Evolutionary conservation across 1,284 basidiomycete genomes (phyloP).

Genomic region (Cryptococcus hybrid): DNA sequence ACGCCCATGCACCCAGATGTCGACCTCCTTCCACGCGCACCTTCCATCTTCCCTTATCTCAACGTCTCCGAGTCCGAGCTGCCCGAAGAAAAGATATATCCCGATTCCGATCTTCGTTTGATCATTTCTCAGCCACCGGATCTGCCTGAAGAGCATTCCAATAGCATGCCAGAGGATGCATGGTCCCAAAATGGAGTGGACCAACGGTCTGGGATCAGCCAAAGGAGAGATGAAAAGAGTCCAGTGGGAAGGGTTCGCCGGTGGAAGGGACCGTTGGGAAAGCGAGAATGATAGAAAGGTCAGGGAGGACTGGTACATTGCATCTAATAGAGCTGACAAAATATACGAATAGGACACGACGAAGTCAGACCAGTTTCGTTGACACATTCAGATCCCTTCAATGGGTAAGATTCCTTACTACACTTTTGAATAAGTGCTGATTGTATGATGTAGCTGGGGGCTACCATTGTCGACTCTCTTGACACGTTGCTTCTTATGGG

Average conservation of each 20-base stretch:
- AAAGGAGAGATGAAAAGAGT: slow-evolving; percentile 18
- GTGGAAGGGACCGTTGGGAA: slow-evolving; percentile 24
- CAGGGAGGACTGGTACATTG: slow-evolving; percentile 14
- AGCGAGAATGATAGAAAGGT: slow-evolving; percentile 21
- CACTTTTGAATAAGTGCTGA: slow-evolving; percentile 1
- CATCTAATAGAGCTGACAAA: background rate
- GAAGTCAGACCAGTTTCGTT: slow-evolving; percentile 44
- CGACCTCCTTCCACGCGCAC: slow-evolving; percentile 20
- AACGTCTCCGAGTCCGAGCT: slow-evolving; percentile 15
- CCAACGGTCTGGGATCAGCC: slow-evolving; percentile 31
- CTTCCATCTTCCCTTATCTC: slow-evolving; percentile 36
- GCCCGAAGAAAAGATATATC: slow-evolving; percentile 22
- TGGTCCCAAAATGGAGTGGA: slow-evolving; percentile 33
- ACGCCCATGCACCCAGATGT: slow-evolving; percentile 36
- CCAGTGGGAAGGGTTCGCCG: slow-evolving; percentile 32
- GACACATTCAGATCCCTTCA: slow-evolving; percentile 41
- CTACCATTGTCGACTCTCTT: slow-evolving; percentile 75
- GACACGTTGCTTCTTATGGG: slow-evolving; percentile 88
- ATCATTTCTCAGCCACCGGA: slow-evolving; percentile 27
- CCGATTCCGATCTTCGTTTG: slow-evolving; percentile 20
- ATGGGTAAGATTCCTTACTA: slow-evolving; percentile 28
- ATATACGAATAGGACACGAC: slow-evolving; percentile 39
- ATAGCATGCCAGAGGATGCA: slow-evolving; percentile 13
- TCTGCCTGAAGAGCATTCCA: slow-evolving; percentile 1
- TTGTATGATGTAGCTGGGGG: slow-evolving; percentile 63